phyloP scores from a whole-genome alignment of 2,329 filamentous ascomycete species.

The Cordyceps sp. region DNA sequence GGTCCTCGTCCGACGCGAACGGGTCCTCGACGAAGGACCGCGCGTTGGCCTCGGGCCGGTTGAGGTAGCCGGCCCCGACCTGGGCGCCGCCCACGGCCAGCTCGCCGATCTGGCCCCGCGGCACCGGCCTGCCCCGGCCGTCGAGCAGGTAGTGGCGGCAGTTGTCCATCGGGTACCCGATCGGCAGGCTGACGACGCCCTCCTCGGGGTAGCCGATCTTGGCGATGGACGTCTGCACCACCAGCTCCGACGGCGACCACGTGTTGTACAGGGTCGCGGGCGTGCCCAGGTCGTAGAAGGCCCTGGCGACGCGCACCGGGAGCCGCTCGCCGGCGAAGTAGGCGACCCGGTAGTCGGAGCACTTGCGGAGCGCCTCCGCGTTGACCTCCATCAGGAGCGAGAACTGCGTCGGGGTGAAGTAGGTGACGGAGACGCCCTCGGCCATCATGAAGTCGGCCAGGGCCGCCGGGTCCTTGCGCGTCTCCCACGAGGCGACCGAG shows the following conservation, averaged over 20 bases:
- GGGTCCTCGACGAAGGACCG: slow-evolving; percentile 18
- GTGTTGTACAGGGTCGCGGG: too few species aligned
- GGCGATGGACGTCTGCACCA: slow-evolving; percentile 8
- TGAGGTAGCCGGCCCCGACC: slow-evolving; percentile 22
- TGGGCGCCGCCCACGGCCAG: slow-evolving; percentile 24
- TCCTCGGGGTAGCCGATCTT: slow-evolving; percentile 5
- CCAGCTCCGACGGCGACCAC: too few species aligned
- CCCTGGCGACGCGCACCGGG: too few species aligned
- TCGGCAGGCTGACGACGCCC: slow-evolving; percentile 5
- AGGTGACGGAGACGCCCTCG: slow-evolving; percentile 6
- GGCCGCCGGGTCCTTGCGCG: slow-evolving; percentile 8
- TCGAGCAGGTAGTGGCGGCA: slow-evolving; percentile 23
- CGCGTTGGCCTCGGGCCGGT: slow-evolving; percentile 27
- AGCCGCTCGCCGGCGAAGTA: slow-evolving; percentile 9
- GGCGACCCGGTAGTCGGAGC: slow-evolving; percentile 7
- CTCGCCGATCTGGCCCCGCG: slow-evolving; percentile 21
- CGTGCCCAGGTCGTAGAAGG: too few species aligned
- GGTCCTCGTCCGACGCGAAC: slow-evolving; percentile 9
- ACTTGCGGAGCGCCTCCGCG: slow-evolving; percentile 6
- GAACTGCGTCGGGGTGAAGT: slow-evolving; percentile 10
- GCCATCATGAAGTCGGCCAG: slow-evolving; percentile 10
- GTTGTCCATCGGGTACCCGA: slow-evolving; percentile 10
- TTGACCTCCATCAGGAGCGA: slow-evolving; percentile 9
- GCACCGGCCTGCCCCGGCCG: slow-evolving; percentile 16
- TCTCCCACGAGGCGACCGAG: slow-evolving; percentile 8